These are phyloP conservation scores for Calamus simplicifolius DNA, from an alignment of 176 grass and related monocot species.

Conservation along the genomic window DNA sequence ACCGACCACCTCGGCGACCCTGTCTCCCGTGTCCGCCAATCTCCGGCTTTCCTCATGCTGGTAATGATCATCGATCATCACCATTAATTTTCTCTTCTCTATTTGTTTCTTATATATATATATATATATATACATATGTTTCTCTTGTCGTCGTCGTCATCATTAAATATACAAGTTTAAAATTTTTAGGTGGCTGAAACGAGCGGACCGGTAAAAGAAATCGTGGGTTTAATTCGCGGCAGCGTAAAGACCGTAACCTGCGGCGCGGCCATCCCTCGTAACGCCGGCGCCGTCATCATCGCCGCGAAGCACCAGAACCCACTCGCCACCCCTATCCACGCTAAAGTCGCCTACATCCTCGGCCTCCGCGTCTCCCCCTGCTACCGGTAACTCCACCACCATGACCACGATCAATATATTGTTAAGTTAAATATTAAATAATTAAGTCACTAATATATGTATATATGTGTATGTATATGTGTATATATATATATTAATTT, in stretches of 20 bases:
- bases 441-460: neutral
- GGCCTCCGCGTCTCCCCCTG: slow-evolving; percentile 59
- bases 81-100: no score
- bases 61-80: slow-evolving; percentile 11
- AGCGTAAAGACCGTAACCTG: slow-evolving; percentile 72
- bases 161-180: slow-evolving; percentile 6
- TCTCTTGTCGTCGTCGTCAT: neutral
- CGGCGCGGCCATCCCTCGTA: slow-evolving; percentile 20
- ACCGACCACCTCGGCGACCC: slow-evolving; percentile 85
- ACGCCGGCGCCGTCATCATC: neutral
- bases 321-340: slow-evolving; percentile 12
- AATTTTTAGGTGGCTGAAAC: slow-evolving; percentile 68
- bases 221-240: slow-evolving; percentile 75
- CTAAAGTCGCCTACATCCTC: slow-evolving; percentile 58
- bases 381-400: slow-evolving; percentile 26
- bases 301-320: neutral
- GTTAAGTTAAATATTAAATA: neutral
- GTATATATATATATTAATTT: slow-evolving; percentile 1
- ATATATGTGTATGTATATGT: no score
- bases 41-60: slow-evolving; percentile 65
- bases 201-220: slow-evolving; percentile 26
- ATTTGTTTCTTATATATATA: neutral
- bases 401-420: neutral
- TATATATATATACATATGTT: neutral
- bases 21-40: slow-evolving; percentile 61